phyloP scores from a whole-genome alignment of 495 filamentous ascomycete genomes.

The Penicillium longicatenatum region DNA sequence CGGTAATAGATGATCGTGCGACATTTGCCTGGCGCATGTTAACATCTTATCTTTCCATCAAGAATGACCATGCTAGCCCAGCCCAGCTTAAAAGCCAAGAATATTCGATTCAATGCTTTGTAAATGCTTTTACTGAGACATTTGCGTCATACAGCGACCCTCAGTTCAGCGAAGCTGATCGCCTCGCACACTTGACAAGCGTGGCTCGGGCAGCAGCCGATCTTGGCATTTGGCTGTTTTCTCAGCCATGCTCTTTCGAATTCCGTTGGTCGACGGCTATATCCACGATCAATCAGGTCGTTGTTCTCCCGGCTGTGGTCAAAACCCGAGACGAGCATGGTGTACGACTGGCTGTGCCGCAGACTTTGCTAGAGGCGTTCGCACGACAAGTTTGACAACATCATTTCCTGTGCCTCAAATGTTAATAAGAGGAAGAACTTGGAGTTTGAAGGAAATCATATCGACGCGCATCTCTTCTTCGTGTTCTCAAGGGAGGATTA shows the following conservation, averaged over 20 bases:
- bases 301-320: slow-evolving; percentile 21
- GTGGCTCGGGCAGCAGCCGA: slow-evolving; percentile 20
- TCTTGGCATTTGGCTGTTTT: slow-evolving; percentile 29
- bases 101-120: slow-evolving; percentile 10
- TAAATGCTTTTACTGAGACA: slow-evolving; percentile 17
- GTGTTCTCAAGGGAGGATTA: too few species aligned
- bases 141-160: slow-evolving; percentile 26
- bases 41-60: slow-evolving; percentile 17
- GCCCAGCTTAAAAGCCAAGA: neutral
- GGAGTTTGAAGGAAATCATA: neutral
- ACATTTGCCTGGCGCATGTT: slow-evolving; percentile 34
- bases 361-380: slow-evolving; percentile 14
- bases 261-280: slow-evolving; percentile 18
- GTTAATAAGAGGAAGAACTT: neutral
- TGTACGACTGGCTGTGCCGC: slow-evolving; percentile 14
- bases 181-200: slow-evolving; percentile 18
- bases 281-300: slow-evolving; percentile 2
- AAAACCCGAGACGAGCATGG: slow-evolving; percentile 29
- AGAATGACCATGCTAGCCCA: neutral
- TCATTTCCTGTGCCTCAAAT: neutral
- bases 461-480: too few species aligned
- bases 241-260: slow-evolving; percentile 29
- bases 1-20: slow-evolving; percentile 6
- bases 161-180: slow-evolving; percentile 13
- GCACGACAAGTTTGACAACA: slow-evolving; percentile 9